These are phyloP conservation scores for Ogataea angusta DNA, from an alignment of 805 yeast genomes.

Conservation along the genomic window DNA sequence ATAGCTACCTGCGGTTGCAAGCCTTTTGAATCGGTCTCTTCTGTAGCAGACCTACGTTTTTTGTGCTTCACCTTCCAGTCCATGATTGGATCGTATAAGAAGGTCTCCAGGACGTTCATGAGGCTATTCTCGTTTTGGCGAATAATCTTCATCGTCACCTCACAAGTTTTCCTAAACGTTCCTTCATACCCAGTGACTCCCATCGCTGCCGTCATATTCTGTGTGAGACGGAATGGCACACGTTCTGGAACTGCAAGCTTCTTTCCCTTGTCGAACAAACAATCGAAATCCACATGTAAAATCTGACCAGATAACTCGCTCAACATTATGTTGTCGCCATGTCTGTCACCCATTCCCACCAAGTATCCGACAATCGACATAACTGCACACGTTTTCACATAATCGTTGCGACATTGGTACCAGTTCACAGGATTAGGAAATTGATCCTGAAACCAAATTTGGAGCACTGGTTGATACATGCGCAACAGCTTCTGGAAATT, in stretches of 20 bases:
- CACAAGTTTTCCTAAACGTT: constrained; percentile 78
- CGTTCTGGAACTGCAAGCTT: constrained; percentile 79
- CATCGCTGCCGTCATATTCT: constrained; percentile 79
- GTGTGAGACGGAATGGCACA: constrained; percentile 91
- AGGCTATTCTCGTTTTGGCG: constrained; percentile 78
- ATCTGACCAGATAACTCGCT: constrained; percentile 72
- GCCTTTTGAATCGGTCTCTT: constrained; percentile 24
- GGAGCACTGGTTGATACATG: constrained; percentile 65
- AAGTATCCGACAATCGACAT: constrained; percentile 97
- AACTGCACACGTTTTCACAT: constrained; percentile 80
- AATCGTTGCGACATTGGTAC: constrained; percentile 75
- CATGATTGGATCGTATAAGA: constrained; percentile 86
- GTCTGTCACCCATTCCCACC: constrained; percentile 94
- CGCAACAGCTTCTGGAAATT: constrained; percentile 34
- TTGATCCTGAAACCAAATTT: constrained; percentile 82
- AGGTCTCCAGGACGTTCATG: constrained; percentile 88
- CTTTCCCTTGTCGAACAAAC: constrained; percentile 84
- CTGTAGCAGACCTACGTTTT: constrained; percentile 34
- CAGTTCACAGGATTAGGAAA: constrained; percentile 89
- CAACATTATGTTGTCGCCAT: constrained; percentile 84
- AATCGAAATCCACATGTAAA: constrained; percentile 94
- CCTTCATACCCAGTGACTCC: constrained; percentile 92
- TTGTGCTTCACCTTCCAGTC: constrained; percentile 54
- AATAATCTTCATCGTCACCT: constrained; percentile 70
- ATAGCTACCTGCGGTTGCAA: constrained; percentile 63